Percentiles rank a stretch among this genome's conserved stretches.
Evolutionary conservation across 176 grass and related monocot genomes (phyloP).

Genomic region (Microstegium vimineum): DNA sequence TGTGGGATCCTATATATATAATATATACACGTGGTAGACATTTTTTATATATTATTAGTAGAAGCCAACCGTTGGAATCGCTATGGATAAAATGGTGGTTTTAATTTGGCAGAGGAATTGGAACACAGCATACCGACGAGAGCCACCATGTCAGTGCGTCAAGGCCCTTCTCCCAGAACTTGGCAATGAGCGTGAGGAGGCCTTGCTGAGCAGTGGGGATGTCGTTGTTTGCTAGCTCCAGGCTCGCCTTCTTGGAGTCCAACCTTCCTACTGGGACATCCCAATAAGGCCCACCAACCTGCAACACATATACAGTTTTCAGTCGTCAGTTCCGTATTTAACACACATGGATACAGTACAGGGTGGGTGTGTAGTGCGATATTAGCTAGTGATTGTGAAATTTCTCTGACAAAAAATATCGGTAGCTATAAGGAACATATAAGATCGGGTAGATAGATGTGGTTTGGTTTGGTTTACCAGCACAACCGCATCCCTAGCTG

Average conservation of each 20-base stretch:
- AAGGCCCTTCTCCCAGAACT: conserved; percentile 92
- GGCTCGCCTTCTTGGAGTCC: conserved; percentile 81
- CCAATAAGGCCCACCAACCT: conserved; percentile 97
- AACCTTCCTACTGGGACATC: conserved; percentile 88
- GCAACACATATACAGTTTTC: background rate
- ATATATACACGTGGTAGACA: no score
- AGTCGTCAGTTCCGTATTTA: background rate
- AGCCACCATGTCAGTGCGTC: conserved; percentile 93
- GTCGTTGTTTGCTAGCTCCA: conserved; percentile 78
- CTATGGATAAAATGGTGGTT: background rate
- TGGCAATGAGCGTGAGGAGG: conserved; percentile 76
- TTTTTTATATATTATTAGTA: no score
- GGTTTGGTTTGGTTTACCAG: conserved; percentile 48
- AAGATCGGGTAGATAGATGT: no score
- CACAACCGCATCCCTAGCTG: conserved; percentile 74
- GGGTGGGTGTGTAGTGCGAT: no score
- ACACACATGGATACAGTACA: background rate
- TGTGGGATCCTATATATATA: conserved; percentile 85
- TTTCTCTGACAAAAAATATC: no score
- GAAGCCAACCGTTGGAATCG: no score
- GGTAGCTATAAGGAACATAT: no score
- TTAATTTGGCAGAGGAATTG: background rate
- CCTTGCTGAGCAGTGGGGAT: conserved; percentile 81
- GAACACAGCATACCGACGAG: conserved; percentile 63
- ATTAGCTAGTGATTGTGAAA: no score